Base-by-base conservation (phyloP, 345 rosid species). In the Salix caprea region DNA sequence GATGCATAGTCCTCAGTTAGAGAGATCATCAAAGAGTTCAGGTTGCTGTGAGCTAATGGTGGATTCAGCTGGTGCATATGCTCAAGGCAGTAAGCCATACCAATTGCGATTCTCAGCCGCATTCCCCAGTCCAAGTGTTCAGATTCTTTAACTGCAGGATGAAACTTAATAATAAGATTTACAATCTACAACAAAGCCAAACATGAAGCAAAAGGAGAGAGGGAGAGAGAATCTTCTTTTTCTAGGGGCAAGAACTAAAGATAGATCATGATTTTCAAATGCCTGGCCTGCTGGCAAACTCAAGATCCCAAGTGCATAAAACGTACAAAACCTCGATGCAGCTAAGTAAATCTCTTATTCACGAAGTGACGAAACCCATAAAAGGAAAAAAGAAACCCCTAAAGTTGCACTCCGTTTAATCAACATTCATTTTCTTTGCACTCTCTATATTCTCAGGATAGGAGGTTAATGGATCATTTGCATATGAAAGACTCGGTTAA, bases 1-100 rank as follows among this genome's bases (percentile, higher is more conserved):
- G 97, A 94, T 4, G 99, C 99, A 23, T 93, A 90, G 73, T 96
- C 99, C 84, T 93, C 98, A 0, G 94, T 83, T 64, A 96, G 90
- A 83, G 87, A 90, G 50, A 96, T 72, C 23, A 88, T 85, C 58
- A 90, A 88, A 4, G 98, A 89, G 75, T 78, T 89, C 71, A 96
- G 86, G 80, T 80, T 88, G 77, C 83, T 73, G 72, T 85, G 93
- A 42, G 86, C 76, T 40, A 93, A 74, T 19, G 95, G 92, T 73
- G 98, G 99, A 78, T 75, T 81, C 70, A 89, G 85, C 83, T 88
- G 92, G 87, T 93, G 99, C 95, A 94, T 87, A 79, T 96, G 89
- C 72, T 96, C 97, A 23, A 96, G 90, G 84, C 98, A 96, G 84
- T 93, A 94, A 30, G 97, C 94, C 82, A 88, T 83, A 65, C 99